These are phyloP conservation scores for Avena atlantica DNA, from an alignment of 176 grass and related monocot species.

Conservation along the genomic window DNA sequence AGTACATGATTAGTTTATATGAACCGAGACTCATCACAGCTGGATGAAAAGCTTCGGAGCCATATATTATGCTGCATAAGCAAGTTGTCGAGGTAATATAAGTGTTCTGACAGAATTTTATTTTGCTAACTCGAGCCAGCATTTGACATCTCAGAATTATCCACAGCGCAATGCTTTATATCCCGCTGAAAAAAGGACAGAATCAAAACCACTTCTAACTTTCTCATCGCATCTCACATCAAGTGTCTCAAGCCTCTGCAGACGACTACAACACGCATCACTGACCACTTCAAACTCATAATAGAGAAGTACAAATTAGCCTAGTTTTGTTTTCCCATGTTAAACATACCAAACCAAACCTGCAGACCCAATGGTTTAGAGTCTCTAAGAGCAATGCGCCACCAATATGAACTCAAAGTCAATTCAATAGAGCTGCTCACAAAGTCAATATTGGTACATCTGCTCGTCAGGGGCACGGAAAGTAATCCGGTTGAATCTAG, in stretches of 20 bases:
- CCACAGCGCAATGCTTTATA: background rate
- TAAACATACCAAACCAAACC: background rate
- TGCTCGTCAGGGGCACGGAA: constrained; percentile 26
- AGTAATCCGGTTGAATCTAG: constrained; percentile 19
- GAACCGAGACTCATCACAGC: background rate
- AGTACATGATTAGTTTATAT: constrained; percentile 11
- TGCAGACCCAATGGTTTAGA: constrained; percentile 8
- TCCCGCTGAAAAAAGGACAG: background rate
- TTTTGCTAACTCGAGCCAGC: background rate
- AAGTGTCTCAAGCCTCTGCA: background rate
- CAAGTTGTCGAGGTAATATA: background rate
- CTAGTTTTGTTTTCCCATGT: background rate
- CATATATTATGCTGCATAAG: background rate
- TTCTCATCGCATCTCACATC: constrained; percentile 27
- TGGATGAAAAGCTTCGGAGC: background rate
- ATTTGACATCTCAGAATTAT: constrained; percentile 30
- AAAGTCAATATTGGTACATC: constrained; percentile 23
- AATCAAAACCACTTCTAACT: background rate
- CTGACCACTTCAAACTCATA: background rate
- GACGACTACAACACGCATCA: background rate
- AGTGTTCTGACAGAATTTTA: constrained; percentile 1
- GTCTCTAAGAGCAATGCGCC: constrained; percentile 41
- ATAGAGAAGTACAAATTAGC: constrained; percentile 4
- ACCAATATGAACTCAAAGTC: constrained; percentile 30
- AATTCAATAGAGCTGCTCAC: constrained; percentile 24